These are phyloP conservation scores for Cicer pinnatifidum DNA, from an alignment of 306 rosid genomes.

Conservation along the genomic window DNA sequence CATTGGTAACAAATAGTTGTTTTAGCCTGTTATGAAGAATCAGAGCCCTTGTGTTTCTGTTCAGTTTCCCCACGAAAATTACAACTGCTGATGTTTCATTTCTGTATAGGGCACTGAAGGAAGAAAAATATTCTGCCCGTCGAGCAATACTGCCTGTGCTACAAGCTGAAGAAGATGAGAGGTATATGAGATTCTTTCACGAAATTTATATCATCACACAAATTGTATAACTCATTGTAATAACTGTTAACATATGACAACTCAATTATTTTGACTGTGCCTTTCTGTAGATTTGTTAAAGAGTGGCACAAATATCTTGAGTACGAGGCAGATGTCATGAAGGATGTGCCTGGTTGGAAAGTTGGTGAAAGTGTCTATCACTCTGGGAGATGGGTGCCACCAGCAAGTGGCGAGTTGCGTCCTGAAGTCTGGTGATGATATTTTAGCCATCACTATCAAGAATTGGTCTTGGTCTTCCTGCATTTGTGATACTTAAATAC, in stretches of 20 bases:
- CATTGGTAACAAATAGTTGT: slow-evolving; percentile 1
- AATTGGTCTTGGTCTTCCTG: slow-evolving; percentile 34
- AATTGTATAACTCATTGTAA: neutral
- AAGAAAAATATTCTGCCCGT: slow-evolving; percentile 93
- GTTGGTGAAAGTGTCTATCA: slow-evolving; percentile 91
- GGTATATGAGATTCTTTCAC: slow-evolving; percentile 53
- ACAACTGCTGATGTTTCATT: slow-evolving; percentile 30
- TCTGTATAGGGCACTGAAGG: slow-evolving; percentile 75
- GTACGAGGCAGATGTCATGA: slow-evolving; percentile 96
- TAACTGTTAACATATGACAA: neutral
- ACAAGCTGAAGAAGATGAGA: slow-evolving; percentile 99
- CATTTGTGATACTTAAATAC: slow-evolving; percentile 43
- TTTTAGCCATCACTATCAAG: slow-evolving; percentile 41
- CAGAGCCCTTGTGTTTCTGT: neutral
- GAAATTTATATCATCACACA: slow-evolving; percentile 5
- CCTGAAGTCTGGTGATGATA: slow-evolving; percentile 89
- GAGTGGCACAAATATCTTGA: slow-evolving; percentile 98
- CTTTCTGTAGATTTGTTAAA: slow-evolving; percentile 68
- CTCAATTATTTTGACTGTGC: slow-evolving; percentile 25
- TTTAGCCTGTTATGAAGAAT: neutral
- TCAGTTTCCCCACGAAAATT: slow-evolving; percentile 9
- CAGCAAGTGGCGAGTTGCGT: slow-evolving; percentile 90
- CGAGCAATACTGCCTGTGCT: slow-evolving; percentile 86
- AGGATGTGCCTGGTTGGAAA: slow-evolving; percentile 99
- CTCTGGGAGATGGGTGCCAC: slow-evolving; percentile 98